These are phyloP conservation scores for Calonectria multiphialidica DNA, from an alignment of 2,329 filamentous ascomycete species.

Conservation along the genomic window DNA sequence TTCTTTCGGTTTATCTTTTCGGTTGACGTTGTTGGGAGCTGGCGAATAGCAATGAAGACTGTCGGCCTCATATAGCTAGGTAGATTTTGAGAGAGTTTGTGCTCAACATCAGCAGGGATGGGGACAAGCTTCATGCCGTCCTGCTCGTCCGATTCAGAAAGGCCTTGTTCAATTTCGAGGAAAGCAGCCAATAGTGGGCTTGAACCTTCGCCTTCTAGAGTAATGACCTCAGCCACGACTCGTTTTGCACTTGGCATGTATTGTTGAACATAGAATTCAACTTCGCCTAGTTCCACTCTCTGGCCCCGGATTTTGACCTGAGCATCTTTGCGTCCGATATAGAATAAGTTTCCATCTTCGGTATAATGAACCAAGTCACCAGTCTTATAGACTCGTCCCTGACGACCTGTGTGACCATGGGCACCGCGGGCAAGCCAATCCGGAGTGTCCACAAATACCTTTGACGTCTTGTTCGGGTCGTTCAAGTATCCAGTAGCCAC, in stretches of 20 bases:
- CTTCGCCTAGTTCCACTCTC: constrained; percentile 26
- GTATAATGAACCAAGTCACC: constrained; percentile 60
- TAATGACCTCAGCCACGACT: not conserved
- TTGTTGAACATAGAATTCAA: constrained; percentile 12
- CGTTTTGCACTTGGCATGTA: not conserved
- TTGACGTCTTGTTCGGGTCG: constrained; percentile 45
- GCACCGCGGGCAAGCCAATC: constrained; percentile 45
- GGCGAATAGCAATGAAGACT: constrained; percentile 20
- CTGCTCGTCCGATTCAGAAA: not conserved
- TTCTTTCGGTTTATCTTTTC: constrained; percentile 31
- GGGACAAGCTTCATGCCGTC: not conserved
- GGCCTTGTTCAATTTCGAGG: not conserved
- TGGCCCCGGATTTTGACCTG: constrained; percentile 30
- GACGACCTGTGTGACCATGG: constrained; percentile 6
- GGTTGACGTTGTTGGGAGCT: constrained; percentile 25
- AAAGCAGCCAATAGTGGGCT: not conserved
- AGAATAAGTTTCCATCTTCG: constrained; percentile 54
- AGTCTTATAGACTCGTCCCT: constrained; percentile 54
- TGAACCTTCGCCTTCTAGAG: not conserved
- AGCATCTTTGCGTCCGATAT: constrained; percentile 31
- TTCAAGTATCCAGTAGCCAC: constrained; percentile 64
- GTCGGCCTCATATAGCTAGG: constrained; percentile 36
- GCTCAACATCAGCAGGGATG: not conserved
- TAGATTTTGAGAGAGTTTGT: constrained; percentile 13
- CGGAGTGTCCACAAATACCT: constrained; percentile 48